Evolutionary conservation across 2,329 filamentous ascomycete species (phyloP).

Genomic region (Aureobasidium leucospermi): DNA sequence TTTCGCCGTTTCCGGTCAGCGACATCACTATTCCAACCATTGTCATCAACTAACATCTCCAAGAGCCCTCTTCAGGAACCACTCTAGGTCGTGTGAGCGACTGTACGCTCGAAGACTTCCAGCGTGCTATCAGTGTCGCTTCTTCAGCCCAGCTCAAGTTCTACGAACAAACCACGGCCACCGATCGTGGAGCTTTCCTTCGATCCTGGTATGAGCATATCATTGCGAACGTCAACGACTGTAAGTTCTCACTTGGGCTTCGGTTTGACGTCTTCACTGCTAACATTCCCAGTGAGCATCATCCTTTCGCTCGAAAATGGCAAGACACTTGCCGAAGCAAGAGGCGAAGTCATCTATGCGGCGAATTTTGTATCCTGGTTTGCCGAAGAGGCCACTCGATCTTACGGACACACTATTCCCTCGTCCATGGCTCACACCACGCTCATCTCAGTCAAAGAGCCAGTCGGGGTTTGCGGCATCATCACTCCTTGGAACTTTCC

Average conservation of each 20-base stretch:
- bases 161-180: too few species aligned
- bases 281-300: slow-evolving; percentile 74
- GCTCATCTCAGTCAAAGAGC: slow-evolving; percentile 72
- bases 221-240: too few species aligned
- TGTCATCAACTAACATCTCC: background rate
- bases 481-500: slow-evolving; percentile 57
- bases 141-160: too few species aligned
- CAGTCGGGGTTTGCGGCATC: slow-evolving; percentile 73
- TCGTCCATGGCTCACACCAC: slow-evolving; percentile 63
- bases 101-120: too few species aligned
- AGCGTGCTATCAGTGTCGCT: too few species aligned
- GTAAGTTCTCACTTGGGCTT: too few species aligned
- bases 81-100: slow-evolving; percentile 68
- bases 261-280: slow-evolving; percentile 72
- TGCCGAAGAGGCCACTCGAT: slow-evolving; percentile 65
- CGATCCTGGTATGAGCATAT: too few species aligned
- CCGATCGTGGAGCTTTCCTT: too few species aligned
- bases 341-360: slow-evolving; percentile 64
- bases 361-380: slow-evolving; percentile 77
- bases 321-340: slow-evolving; percentile 70
- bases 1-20: slow-evolving; percentile 61
- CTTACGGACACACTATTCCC: slow-evolving; percentile 69
- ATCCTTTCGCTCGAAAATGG: slow-evolving; percentile 87
- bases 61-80: background rate
- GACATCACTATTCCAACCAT: background rate